A percentile compares a stretch with the other conserved stretches of the same genome.
Evolutionary conservation across 257 asterid genomes (phyloP).

Genomic region (Mentha longifolia): DNA sequence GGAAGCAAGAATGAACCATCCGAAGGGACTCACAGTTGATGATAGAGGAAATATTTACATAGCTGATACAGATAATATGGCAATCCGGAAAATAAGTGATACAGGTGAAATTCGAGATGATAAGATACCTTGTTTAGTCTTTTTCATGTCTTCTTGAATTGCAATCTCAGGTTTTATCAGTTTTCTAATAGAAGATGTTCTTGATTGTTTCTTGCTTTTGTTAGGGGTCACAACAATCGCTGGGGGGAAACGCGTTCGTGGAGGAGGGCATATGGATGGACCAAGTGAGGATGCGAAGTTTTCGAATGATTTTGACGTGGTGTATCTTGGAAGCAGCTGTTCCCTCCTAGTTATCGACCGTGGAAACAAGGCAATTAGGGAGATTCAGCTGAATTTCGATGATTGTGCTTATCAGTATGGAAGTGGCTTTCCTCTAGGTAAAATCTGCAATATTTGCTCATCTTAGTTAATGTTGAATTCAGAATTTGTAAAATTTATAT

Average conservation of each 20-base stretch:
- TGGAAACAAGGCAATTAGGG: conserved; percentile 91
- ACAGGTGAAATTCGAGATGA: conserved; percentile 53
- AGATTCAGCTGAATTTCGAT: conserved; percentile 90
- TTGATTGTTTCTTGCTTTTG: background rate
- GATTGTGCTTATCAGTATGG: conserved; percentile 99
- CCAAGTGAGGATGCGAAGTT: conserved; percentile 97
- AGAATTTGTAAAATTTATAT: conserved; percentile 1
- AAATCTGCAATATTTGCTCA: conserved; percentile 14
- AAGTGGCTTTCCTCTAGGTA: conserved; percentile 89
- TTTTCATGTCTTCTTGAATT: background rate
- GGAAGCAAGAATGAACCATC: conserved; percentile 92
- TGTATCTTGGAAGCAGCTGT: conserved; percentile 94
- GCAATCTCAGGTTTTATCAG: background rate
- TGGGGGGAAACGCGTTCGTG: conserved; percentile 90
- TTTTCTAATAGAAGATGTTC: background rate
- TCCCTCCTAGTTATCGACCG: conserved; percentile 96
- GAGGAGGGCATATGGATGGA: conserved; percentile 92
- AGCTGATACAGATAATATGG: conserved; percentile 93
- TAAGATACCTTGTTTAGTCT: background rate
- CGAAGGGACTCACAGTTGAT: conserved; percentile 88
- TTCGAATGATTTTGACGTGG: conserved; percentile 92
- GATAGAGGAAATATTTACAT: conserved; percentile 85
- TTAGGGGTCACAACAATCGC: conserved; percentile 95
- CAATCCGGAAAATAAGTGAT: conserved; percentile 87
- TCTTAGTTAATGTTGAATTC: background rate